Evolutionary conservation across 768 basidiomycete genomes (phyloP).

Genomic region (Strobilomyces confusus): DNA sequence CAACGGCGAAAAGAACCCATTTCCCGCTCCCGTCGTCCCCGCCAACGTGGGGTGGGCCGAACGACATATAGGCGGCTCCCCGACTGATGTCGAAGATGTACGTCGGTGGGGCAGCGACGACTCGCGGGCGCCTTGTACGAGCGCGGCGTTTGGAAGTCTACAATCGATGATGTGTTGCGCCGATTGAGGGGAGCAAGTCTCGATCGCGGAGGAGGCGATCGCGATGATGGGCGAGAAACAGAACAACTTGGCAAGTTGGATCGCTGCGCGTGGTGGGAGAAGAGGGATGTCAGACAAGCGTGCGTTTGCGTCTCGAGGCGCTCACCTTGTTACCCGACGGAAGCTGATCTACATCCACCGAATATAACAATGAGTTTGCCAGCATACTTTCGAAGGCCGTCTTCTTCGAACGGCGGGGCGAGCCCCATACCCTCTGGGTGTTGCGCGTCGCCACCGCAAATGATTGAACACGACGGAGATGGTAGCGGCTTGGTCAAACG

Average conservation of each 20-base stretch:
- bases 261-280: conserved; percentile 13
- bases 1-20: neutral
- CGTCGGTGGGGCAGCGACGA: neutral
- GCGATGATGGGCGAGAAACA: conserved; percentile 36
- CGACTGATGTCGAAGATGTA: conserved; percentile 27
- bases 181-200: conserved; percentile 29
- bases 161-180: conserved; percentile 37
- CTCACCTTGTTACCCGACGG: conserved; percentile 35
- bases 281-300: neutral
- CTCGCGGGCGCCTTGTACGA: conserved; percentile 3
- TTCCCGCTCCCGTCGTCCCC: conserved; percentile 1
- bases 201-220: conserved; percentile 35
- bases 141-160: conserved; percentile 12
- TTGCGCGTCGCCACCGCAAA: conserved; percentile 29
- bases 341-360: conserved; percentile 36
- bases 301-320: neutral
- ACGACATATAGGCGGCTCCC: conserved; percentile 23
- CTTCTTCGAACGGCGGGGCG: conserved; percentile 27
- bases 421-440: conserved; percentile 25
- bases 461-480: conserved; percentile 30
- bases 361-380: conserved; percentile 32
- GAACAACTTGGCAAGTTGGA: conserved; percentile 31
- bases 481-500: conserved; percentile 36
- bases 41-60: conserved; percentile 4
- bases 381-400: conserved; percentile 27